A percentile compares a stretch with the other conserved stretches of the same genome.
Evolutionary conservation across 305 asterid genomes (phyloP).

Genomic region (Plantago lanceolata): DNA sequence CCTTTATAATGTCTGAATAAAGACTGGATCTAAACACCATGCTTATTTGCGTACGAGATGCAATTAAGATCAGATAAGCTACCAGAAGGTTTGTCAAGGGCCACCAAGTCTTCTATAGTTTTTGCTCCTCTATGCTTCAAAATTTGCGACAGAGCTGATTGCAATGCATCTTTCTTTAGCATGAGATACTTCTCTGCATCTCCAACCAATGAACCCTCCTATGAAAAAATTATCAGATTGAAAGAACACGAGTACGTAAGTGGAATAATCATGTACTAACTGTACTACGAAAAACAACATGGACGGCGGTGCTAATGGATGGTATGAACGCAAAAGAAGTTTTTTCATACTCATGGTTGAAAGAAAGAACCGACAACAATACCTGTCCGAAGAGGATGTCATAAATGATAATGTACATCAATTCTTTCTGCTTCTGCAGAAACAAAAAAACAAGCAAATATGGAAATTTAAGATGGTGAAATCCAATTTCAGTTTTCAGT

Average conservation of each 20-base stretch:
- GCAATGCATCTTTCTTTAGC: conserved; percentile 52
- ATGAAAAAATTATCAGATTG: conserved; percentile 16
- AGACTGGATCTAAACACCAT: neutral
- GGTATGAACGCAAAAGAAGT: conserved; percentile 2
- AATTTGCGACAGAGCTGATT: conserved; percentile 51
- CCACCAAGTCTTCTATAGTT: conserved; percentile 55
- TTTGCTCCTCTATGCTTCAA: conserved; percentile 52
- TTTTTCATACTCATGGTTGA: neutral
- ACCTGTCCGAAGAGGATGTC: conserved; percentile 93
- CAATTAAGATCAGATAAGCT: conserved; percentile 1
- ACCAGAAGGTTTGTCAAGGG: conserved; percentile 53
- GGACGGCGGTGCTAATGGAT: neutral
- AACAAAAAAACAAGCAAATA: conserved; percentile 21
- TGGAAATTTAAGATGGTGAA: neutral
- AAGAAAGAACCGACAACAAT: conserved; percentile 4
- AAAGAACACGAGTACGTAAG: conserved; percentile 20
- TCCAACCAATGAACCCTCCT: conserved; percentile 63
- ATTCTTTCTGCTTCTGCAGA: conserved; percentile 74
- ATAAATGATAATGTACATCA: conserved; percentile 60
- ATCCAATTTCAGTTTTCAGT: neutral
- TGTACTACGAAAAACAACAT: neutral
- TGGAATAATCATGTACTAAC: neutral
- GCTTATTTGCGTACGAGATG: neutral
- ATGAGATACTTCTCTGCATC: conserved; percentile 84
- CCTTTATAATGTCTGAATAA: neutral